Conservation (phyloP, 2,329 filamentous ascomycete species). For the Penicillium sp. region DNA sequence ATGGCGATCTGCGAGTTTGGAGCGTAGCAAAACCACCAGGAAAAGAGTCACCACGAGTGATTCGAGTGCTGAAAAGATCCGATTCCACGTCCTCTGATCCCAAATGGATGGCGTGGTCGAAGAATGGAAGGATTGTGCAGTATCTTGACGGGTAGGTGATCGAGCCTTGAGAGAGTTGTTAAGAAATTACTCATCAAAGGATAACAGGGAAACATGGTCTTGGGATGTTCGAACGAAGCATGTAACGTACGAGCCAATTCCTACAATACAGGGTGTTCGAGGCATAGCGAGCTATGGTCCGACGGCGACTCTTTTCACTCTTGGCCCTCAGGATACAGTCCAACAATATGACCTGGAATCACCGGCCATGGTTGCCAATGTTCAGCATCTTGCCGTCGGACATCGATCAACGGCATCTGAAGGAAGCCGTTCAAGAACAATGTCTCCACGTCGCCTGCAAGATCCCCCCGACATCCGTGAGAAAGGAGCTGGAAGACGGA, state of each 20-base stretch:
- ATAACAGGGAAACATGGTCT: slow-evolving; percentile 77
- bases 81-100: slow-evolving; percentile 74
- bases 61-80: slow-evolving; percentile 79
- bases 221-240: slow-evolving; percentile 99
- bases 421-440: slow-evolving; percentile 50
- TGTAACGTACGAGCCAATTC: slow-evolving; percentile 85
- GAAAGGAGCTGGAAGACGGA: slow-evolving; percentile 70
- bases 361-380: slow-evolving; percentile 78
- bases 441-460: slow-evolving; percentile 39
- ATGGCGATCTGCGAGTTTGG: slow-evolving; percentile 94
- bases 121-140: slow-evolving; percentile 94
- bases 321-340: slow-evolving; percentile 83
- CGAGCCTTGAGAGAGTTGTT: neutral
- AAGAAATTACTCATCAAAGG: neutral
- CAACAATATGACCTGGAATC: slow-evolving; percentile 96
- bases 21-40: slow-evolving; percentile 82
- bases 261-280: slow-evolving; percentile 77
- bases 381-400: slow-evolving; percentile 80
- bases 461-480: slow-evolving; percentile 66
- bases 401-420: slow-evolving; percentile 82
- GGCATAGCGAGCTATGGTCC: slow-evolving; percentile 88
- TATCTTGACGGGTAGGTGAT: slow-evolving; percentile 80
- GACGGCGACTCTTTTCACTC: slow-evolving; percentile 86
- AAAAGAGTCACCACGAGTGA: slow-evolving; percentile 79
- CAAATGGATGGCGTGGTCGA: slow-evolving; percentile 98